These are phyloP conservation scores for Ulmus americana DNA, from an alignment of 331 rosid genomes.

Conservation along the genomic window DNA sequence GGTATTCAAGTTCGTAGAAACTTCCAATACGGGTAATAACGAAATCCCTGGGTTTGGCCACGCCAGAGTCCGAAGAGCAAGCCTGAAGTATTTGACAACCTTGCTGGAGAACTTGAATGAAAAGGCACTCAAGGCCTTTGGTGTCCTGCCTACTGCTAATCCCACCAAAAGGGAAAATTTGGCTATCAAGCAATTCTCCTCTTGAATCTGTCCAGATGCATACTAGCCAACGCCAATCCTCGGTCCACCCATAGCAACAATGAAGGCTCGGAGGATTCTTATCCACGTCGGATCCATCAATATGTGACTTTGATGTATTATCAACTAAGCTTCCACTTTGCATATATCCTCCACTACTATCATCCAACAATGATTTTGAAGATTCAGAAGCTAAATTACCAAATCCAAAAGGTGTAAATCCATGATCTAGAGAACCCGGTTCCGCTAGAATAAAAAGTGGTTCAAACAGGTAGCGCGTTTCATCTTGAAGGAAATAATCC, in stretches of 20 bases:
- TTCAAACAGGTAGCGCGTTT: conserved; percentile 85
- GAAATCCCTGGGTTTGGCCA: conserved; percentile 83
- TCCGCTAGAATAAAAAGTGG: conserved; percentile 93
- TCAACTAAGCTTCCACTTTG: conserved; percentile 56
- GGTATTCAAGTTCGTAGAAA: conserved; percentile 94
- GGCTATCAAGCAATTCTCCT: conserved; percentile 90
- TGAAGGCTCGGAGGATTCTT: conserved; percentile 75
- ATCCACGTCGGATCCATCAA: conserved; percentile 69
- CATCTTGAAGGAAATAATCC: conserved; percentile 62
- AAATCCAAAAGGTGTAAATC: conserved; percentile 53
- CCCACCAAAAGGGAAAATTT: conserved; percentile 94
- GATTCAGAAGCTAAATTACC: conserved; percentile 59
- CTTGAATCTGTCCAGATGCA: conserved; percentile 97
- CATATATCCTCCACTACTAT: conserved; percentile 58
- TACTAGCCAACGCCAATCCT: conserved; percentile 99
- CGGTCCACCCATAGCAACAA: conserved; percentile 99
- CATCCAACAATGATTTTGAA: conserved; percentile 70
- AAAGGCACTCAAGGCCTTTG: conserved; percentile 91
- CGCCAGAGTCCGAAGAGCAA: conserved; percentile 63
- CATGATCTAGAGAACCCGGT: conserved; percentile 85
- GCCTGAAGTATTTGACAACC: conserved; percentile 91
- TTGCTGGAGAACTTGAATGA: conserved; percentile 94
- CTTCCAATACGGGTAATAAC: conserved; percentile 93
- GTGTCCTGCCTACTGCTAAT: conserved; percentile 99
- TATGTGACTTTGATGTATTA: conserved; percentile 54